Percentiles rank a stretch among this genome's conserved stretches.
Conservation (phyloP, 768 basidiomycete genomes). For the Mycena vulgaris region DNA sequence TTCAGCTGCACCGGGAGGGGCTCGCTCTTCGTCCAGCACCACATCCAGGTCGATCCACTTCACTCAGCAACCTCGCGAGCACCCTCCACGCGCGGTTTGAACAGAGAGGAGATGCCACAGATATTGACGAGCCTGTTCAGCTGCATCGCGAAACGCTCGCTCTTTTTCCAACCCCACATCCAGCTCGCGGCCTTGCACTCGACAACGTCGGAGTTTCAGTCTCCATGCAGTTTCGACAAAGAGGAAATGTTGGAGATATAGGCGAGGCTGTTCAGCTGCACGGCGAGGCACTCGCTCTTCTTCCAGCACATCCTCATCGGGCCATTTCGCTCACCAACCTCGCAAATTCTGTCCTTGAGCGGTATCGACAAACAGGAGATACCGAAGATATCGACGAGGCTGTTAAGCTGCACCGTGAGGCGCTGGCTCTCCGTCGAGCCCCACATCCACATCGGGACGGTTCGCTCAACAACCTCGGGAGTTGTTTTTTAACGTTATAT, state of each 20-base stretch:
- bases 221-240: background rate
- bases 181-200: background rate
- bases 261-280: background rate
- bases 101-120: too few relatives aligned
- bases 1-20: constrained; percentile 11
- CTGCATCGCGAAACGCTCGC: background rate
- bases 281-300: background rate
- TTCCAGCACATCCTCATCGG: too few relatives aligned
- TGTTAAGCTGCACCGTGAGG: too few relatives aligned
- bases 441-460: too few relatives aligned
- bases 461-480: too few relatives aligned
- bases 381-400: too few relatives aligned
- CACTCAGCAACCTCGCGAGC: background rate
- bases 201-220: constrained; percentile 2
- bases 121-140: constrained; percentile 15
- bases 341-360: too few relatives aligned
- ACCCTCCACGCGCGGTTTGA: background rate
- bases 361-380: too few relatives aligned
- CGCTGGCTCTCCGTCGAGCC: too few relatives aligned
- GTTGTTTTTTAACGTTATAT: background rate
- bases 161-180: background rate
- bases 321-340: too few relatives aligned
- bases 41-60: background rate
- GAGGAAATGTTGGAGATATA: background rate
- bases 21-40: too few relatives aligned